phyloP scores from a whole-genome alignment of 2,329 filamentous ascomycete species.

The Cephalotrichum gorgonifer region DNA sequence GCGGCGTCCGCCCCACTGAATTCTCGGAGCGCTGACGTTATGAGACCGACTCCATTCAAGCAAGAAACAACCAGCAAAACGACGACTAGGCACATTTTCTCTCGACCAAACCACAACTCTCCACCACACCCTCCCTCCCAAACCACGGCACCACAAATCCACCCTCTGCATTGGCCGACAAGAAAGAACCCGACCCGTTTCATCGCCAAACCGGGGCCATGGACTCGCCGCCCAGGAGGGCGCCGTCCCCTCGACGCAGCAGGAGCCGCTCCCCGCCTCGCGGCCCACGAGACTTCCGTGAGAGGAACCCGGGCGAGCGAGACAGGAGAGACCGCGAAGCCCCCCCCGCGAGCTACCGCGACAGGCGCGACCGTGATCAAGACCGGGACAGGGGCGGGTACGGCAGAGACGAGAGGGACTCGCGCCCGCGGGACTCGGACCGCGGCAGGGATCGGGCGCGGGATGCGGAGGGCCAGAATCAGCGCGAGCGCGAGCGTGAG shows the following conservation, averaged over 20 bases:
- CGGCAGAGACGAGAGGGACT: not conserved
- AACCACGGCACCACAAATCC: not conserved
- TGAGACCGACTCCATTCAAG: too few relatives aligned
- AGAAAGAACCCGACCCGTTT: too few relatives aligned
- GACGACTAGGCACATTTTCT: too few relatives aligned
- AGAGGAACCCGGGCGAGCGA: not conserved
- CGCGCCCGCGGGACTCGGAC: slow-evolving; percentile 2
- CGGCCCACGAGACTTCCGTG: not conserved
- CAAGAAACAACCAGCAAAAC: too few relatives aligned
- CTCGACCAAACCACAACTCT: not conserved
- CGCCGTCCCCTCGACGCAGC: not conserved
- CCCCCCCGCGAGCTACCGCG: not conserved
- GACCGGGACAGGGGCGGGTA: not conserved
- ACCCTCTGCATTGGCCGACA: not conserved
- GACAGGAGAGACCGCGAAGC: not conserved
- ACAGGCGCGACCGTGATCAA: slow-evolving; percentile 7
- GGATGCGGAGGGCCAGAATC: slow-evolving; percentile 15
- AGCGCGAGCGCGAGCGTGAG: slow-evolving; percentile 18
- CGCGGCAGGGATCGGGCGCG: slow-evolving; percentile 10
- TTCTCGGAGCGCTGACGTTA: too few relatives aligned
- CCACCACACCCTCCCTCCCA: not conserved
- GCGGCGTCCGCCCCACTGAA: too few relatives aligned
- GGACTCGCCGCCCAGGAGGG: not conserved
- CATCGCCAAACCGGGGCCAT: too few relatives aligned
- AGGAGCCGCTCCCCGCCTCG: slow-evolving; percentile 1